Evolutionary conservation across 1,139 yeast genomes (phyloP).

Genomic region (Taphrina communis): DNA sequence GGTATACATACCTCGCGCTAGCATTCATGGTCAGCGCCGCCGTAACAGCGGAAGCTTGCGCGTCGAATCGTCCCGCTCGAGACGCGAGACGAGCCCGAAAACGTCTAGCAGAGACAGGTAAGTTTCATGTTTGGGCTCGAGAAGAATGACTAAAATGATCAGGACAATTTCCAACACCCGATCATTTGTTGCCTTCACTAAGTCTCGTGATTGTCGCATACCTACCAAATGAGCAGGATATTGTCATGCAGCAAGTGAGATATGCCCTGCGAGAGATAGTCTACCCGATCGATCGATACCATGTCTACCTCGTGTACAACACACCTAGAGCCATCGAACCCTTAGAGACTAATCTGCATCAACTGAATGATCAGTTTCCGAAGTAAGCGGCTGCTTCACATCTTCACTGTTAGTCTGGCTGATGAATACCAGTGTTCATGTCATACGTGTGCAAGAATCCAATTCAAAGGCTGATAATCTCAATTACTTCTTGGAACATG

Average conservation of each 20-base stretch:
- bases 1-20: slow-evolving; percentile 10
- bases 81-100: slow-evolving; percentile 19
- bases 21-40: slow-evolving; percentile 16
- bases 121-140: neutral
- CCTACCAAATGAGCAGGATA: slow-evolving; percentile 21
- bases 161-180: slow-evolving; percentile 18
- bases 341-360: neutral
- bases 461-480: slow-evolving; percentile 18
- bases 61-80: slow-evolving; percentile 16
- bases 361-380: slow-evolving; percentile 13
- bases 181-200: slow-evolving; percentile 5
- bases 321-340: slow-evolving; percentile 12
- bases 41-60: slow-evolving; percentile 17
- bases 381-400: neutral
- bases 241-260: slow-evolving; percentile 18
- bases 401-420: neutral
- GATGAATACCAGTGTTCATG: neutral
- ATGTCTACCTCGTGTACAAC: slow-evolving; percentile 19
- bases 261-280: slow-evolving; percentile 14
- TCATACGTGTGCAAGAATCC: neutral
- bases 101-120: slow-evolving; percentile 12
- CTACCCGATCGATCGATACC: slow-evolving; percentile 4
- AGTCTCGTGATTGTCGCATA: slow-evolving; percentile 17
- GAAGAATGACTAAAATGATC: too few relatives aligned
- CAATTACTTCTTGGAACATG: slow-evolving; percentile 20